Percentiles rank a stretch among this genome's conserved stretches.
phyloP scores from a whole-genome alignment of 441 rosid species.

The Capsella rubella region DNA sequence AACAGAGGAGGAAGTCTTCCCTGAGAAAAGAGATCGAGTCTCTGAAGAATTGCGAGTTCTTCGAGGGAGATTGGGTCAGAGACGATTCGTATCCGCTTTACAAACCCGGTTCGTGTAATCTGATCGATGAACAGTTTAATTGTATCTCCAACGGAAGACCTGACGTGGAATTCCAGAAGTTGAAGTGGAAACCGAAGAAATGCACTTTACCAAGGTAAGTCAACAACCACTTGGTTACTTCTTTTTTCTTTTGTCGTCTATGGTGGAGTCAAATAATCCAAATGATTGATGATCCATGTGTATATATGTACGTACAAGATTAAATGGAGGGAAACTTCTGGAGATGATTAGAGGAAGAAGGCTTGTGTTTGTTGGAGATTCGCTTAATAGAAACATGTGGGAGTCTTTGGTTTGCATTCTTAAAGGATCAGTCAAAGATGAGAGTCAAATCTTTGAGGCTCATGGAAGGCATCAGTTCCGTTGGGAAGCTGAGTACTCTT shows the following conservation, averaged over 20 bases:
- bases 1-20: conserved; percentile 44
- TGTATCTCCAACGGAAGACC: conserved; percentile 83
- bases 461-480: conserved; percentile 73
- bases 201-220: conserved; percentile 81
- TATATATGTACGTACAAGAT: conserved; percentile 45
- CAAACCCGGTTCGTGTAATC: conserved; percentile 80
- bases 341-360: conserved; percentile 81
- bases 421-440: conserved; percentile 62
- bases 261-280: not conserved
- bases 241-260: not conserved
- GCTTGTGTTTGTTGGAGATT: conserved; percentile 91
- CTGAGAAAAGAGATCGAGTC: conserved; percentile 52
- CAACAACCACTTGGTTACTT: not conserved
- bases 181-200: conserved; percentile 87
- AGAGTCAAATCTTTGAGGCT: conserved; percentile 73
- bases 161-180: conserved; percentile 68
- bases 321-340: conserved; percentile 66
- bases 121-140: conserved; percentile 84
- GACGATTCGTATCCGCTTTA: conserved; percentile 93
- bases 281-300: not conserved
- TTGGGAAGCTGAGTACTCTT: conserved; percentile 81
- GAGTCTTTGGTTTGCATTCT: conserved; percentile 91
- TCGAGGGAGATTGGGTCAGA: conserved; percentile 83
- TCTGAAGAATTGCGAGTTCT: conserved; percentile 72
- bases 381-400: conserved; percentile 97